Percentiles rank a stretch among this genome's conserved stretches.
phyloP scores from a whole-genome alignment of 805 yeast species.

The Candida qinlingensis region DNA sequence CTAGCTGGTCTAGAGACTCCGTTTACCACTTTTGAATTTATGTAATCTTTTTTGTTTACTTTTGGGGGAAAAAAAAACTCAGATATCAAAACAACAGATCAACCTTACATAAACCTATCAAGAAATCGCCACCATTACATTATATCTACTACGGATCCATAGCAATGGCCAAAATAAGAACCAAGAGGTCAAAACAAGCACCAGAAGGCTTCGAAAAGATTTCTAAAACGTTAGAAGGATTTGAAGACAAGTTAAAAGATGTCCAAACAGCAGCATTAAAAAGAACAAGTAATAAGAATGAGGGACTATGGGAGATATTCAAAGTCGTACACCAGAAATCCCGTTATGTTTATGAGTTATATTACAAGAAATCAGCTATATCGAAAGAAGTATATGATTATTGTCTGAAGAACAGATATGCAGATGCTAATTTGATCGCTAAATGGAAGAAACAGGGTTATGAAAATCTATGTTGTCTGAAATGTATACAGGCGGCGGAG shows the following conservation, averaged over 20 bases:
- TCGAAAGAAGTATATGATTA: conserved; percentile 66
- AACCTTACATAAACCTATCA: too few species aligned
- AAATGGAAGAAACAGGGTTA: conserved; percentile 85
- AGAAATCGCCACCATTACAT: too few species aligned
- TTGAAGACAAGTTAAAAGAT: conserved; percentile 52
- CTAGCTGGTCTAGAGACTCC: too few species aligned
- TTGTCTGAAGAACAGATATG: conserved; percentile 60
- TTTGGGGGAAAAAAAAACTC: neutral
- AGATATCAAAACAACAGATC: neutral
- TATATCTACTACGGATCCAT: neutral
- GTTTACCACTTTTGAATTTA: too few species aligned
- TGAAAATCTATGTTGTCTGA: conserved; percentile 77
- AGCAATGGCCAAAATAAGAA: conserved; percentile 41
- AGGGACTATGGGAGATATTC: conserved; percentile 64
- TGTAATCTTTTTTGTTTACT: too few species aligned
- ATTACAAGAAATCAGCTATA: conserved; percentile 65
- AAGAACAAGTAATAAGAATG: conserved; percentile 42
- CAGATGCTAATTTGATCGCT: conserved; percentile 68
- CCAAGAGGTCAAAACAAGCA: conserved; percentile 42
- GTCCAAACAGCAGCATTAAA: conserved; percentile 36
- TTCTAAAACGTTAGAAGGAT: conserved; percentile 58
- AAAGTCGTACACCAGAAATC: conserved; percentile 71
- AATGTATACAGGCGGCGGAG: conserved; percentile 63
- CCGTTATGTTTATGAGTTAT: conserved; percentile 67
- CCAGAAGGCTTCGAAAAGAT: conserved; percentile 74